Evolutionary conservation across 139 green algal species (phyloP), one percentile per base, ranked within the genome.

Genomic region (Tetratostichococcus sp.): DNA sequence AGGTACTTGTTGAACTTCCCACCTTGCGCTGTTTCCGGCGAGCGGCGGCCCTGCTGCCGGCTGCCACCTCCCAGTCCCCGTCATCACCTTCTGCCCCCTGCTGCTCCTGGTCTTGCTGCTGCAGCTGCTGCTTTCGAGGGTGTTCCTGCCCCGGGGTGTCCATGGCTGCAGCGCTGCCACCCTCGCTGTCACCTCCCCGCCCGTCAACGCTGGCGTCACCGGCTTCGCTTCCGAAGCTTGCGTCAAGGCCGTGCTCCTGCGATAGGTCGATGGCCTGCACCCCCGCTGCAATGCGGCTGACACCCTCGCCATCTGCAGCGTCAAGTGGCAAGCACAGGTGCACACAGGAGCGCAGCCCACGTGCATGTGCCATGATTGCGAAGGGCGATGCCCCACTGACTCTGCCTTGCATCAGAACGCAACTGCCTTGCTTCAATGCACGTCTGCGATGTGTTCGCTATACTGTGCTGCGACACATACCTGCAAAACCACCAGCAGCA

Each of bases 51-150:
- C 81, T 70, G 69, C 76, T 90, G 23, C 62, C 80, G 2, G 85
- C 76, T 0, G 80, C 87, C 39, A 72, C 72, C 67, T 89, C 75
- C 88, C 85, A 93, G 35, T 59, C 81, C 0, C 39, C 86, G 26
- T 79, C 82, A 30, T 78, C 80, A 19, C 80, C 82, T 1, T 72
- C 79, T 21, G 71, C 69, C 34, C 76, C 67, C 57, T 71, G 69
- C 34, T 73, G 57, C 30, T 32, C 69, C 32, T 80, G 43, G 17
- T 75, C 71, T 3, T 69, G 70, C 23, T 68, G 35, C 75, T 83
- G 73, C 69, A 68, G 71, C 59, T 77, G 68, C 28, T 73, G 30
- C 62, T 30, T 14, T 30, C 30, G 71, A 26, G 69, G 30, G 8
- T 50, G 39, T 50, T 50, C 39, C n/a, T n/a, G n/a, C n/a, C n/a